Base-by-base conservation (phyloP, 306 rosid species). In the Trifolium fragiferum region DNA sequence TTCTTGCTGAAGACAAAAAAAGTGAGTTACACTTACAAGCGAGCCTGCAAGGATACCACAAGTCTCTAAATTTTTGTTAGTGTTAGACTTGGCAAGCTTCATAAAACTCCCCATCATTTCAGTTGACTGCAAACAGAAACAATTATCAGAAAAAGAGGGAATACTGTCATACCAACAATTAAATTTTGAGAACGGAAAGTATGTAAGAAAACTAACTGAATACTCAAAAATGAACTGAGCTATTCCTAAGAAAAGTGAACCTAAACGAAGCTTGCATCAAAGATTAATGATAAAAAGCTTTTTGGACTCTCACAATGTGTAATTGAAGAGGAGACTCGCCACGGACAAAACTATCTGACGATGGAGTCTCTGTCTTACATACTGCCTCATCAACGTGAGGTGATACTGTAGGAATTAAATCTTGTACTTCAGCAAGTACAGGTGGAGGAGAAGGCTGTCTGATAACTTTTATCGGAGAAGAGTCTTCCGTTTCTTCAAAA, bases 401-500 rank as follows among this genome's bases (percentile, higher is more conserved):
- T 72, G 96, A 88, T 70, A 80, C 78, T 47, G 92, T 49, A 55
- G 98, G 98, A 37, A 86, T 78, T 83, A 90, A 84, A 83, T 92
- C 96, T 78, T 87, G 96, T 66, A 92, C 96, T 82, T 90, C 91
- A 18, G 98, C 98, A 78, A 92, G 98, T 70, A 90, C 92, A 76
- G 98, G 96, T 3, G 96, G 96, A 76, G 96, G 96, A 76, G 88
- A 90, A 82, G 96, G 96, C 83, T 92, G 96, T 79, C 90, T 83
- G 76, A 87, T 84, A 78, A 90, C 72, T 80, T 88, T 85, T 69
- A 82, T 27, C 51, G 59, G 87, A 76, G 84, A 72, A 67, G 84
- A 87, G 76, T 67, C 61, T 73, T 88, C 89, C 66, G 78, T 69
- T 68, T 82, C 54, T 71, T 90, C 98, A 72, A 92, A 90, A 64